Conservation (phyloP, 768 basidiomycete genomes). For the Lactarius hengduanensis region DNA sequence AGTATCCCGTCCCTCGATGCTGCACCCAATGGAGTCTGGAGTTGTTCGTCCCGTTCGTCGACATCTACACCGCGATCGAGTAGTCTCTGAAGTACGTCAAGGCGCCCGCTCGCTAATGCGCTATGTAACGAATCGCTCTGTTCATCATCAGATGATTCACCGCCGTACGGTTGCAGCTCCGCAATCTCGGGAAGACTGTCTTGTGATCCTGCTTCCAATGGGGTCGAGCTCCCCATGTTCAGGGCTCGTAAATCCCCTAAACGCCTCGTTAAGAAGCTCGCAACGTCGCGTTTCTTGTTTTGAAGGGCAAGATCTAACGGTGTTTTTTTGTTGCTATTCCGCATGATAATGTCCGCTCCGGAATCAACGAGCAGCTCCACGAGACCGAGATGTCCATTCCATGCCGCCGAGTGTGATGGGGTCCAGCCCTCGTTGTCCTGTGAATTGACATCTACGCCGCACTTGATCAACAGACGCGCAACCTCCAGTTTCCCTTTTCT, state of each 20-base stretch:
- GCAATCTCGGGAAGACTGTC: background rate
- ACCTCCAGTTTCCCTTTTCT: background rate
- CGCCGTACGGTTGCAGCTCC: fast-evolving
- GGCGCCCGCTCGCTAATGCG: background rate
- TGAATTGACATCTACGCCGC: background rate
- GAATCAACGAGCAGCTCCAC: constrained; percentile 2
- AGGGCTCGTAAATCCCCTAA: background rate
- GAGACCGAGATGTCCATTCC: background rate
- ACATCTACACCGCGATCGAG: background rate
- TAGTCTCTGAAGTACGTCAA: background rate
- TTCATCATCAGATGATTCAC: no score
- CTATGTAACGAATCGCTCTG: background rate
- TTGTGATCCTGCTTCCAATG: background rate
- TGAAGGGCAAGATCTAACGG: background rate
- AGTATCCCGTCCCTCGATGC: background rate
- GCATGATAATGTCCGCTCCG: background rate
- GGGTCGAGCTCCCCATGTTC: background rate
- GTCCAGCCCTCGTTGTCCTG: background rate
- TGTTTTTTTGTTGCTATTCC: background rate
- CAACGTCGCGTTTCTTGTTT: background rate
- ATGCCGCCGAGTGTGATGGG: background rate
- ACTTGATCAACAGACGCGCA: background rate
- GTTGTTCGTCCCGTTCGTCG: background rate
- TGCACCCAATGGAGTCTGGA: background rate
- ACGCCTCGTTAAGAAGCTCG: background rate